Evolutionary conservation across 257 asterid species (phyloP).

Genomic region (Przewalskia tangutica): DNA sequence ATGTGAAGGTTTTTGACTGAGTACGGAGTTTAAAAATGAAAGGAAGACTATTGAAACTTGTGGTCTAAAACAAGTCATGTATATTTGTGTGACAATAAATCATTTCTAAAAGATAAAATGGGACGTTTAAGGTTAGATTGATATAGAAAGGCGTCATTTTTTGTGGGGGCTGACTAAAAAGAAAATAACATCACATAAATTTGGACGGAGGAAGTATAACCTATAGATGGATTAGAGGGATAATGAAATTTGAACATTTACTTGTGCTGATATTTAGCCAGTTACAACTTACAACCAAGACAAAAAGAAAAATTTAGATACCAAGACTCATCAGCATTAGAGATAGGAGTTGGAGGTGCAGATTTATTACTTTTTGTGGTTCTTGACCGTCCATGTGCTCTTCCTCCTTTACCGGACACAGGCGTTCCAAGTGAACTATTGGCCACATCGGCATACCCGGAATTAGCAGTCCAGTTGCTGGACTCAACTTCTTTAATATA

Average conservation of each 20-base stretch:
- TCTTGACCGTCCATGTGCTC: constrained; percentile 45
- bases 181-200: too few relatives aligned
- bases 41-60: too few relatives aligned
- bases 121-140: too few relatives aligned
- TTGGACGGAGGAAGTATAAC: neutral
- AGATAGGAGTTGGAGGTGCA: constrained; percentile 52
- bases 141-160: too few relatives aligned
- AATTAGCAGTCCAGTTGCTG: constrained; percentile 40
- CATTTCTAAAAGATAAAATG: too few relatives aligned
- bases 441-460: constrained; percentile 29
- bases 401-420: constrained; percentile 71
- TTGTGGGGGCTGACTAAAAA: too few relatives aligned
- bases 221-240: neutral
- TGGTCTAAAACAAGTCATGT: too few relatives aligned
- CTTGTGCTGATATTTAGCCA: neutral
- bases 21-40: too few relatives aligned
- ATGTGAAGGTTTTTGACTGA: too few relatives aligned
- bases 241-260: neutral
- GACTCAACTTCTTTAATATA: constrained; percentile 35
- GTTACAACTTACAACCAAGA: constrained; percentile 1
- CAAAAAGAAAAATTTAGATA: neutral
- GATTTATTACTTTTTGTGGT: constrained; percentile 48
- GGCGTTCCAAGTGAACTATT: constrained; percentile 61
- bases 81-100: too few relatives aligned
- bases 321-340: constrained; percentile 47